These are phyloP conservation scores for Roridomyces roridus DNA, from an alignment of 768 basidiomycete genomes.

Conservation along the genomic window DNA sequence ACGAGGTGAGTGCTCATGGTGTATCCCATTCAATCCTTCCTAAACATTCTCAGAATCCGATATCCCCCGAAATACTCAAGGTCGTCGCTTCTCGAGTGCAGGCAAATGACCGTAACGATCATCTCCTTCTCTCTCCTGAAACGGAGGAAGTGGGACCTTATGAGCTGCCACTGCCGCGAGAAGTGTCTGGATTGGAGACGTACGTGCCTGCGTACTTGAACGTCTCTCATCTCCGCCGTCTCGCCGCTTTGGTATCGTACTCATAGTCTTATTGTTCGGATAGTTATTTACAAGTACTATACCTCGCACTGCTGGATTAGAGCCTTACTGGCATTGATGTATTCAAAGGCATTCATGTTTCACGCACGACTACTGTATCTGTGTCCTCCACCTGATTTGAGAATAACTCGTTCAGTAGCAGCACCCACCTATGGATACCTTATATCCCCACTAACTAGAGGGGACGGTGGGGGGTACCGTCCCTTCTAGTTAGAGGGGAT, in stretches of 20 bases:
- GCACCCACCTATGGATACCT: too few relatives aligned
- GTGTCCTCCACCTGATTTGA: constrained; percentile 64
- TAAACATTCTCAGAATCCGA: constrained; percentile 77
- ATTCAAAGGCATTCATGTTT: constrained; percentile 35
- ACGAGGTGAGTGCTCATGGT: constrained; percentile 74
- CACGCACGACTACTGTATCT: constrained; percentile 34
- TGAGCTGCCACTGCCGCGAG: constrained; percentile 91
- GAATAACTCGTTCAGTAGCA: too few relatives aligned
- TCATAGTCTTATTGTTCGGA: constrained; percentile 39
- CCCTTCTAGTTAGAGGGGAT: too few relatives aligned
- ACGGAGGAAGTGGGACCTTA: constrained; percentile 97
- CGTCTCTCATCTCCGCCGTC: constrained; percentile 85
- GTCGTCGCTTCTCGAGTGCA: constrained; percentile 96
- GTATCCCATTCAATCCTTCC: background rate
- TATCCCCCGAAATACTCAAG: constrained; percentile 95
- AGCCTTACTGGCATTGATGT: constrained; percentile 45
- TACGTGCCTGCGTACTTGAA: constrained; percentile 94
- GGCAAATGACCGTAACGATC: constrained; percentile 96
- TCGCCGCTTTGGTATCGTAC: constrained; percentile 86
- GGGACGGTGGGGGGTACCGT: too few relatives aligned
- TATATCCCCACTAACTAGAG: too few relatives aligned
- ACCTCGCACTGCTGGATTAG: constrained; percentile 50
- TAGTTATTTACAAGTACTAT: constrained; percentile 40
- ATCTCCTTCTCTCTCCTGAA: constrained; percentile 93
- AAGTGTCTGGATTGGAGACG: constrained; percentile 95